Evolutionary conservation across 2,329 filamentous ascomycete genomes (phyloP).

Genomic region (Elsinoe australis): DNA sequence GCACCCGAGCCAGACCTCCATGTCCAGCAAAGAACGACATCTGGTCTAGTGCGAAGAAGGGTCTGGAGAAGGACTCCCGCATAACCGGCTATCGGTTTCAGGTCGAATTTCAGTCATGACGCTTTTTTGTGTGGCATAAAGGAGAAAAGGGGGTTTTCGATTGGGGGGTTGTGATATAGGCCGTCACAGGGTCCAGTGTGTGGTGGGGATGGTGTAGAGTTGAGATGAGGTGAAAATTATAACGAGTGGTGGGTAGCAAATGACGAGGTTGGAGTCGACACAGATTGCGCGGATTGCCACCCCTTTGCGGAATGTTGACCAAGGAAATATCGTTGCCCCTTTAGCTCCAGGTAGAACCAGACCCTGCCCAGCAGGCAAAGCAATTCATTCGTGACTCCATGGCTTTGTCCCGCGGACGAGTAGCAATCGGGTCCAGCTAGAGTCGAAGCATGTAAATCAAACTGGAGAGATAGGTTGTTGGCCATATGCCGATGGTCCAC

Average conservation of each 20-base stretch:
- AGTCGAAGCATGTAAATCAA: not conserved
- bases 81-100: not conserved
- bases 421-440: too few relatives aligned
- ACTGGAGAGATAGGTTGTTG: slow-evolving; percentile 14
- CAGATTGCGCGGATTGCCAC: too few relatives aligned
- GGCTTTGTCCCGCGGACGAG: too few relatives aligned
- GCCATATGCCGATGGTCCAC: not conserved
- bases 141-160: not conserved
- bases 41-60: too few relatives aligned
- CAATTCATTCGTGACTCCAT: too few relatives aligned
- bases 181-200: slow-evolving; percentile 13
- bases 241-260: slow-evolving; percentile 15
- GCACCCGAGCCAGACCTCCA: not conserved
- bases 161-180: not conserved
- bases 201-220: not conserved
- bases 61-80: not conserved
- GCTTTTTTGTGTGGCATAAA: slow-evolving; percentile 11
- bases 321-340: too few relatives aligned
- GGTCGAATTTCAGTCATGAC: slow-evolving; percentile 10
- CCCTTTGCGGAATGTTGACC: too few relatives aligned
- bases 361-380: too few relatives aligned
- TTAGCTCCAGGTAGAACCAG: too few relatives aligned
- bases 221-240: slow-evolving; percentile 12
- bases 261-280: too few relatives aligned
- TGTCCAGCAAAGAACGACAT: not conserved